Percentiles rank a stretch among this genome's conserved stretches.
These are phyloP conservation scores for Vaccinium darrowii DNA, from an alignment of 148 eudicot genomes.

Conservation along the genomic window DNA sequence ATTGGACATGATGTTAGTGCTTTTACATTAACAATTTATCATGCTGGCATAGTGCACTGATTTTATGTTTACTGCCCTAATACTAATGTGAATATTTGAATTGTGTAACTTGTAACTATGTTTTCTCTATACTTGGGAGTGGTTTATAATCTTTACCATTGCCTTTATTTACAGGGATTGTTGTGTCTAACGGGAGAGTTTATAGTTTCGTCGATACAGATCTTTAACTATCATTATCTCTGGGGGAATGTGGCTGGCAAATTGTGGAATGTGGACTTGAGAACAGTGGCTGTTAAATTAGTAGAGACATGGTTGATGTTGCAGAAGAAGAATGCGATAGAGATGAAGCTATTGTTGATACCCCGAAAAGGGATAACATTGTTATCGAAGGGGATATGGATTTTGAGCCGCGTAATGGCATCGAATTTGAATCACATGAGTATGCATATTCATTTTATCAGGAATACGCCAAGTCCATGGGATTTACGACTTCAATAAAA, in stretches of 20 bases:
- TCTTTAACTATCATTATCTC: background rate
- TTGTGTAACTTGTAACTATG: background rate
- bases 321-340: slow-evolving; percentile 22
- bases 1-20: background rate
- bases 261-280: background rate
- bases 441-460: slow-evolving; percentile 53
- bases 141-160: background rate
- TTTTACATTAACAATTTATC: background rate
- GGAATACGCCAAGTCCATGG: slow-evolving; percentile 53
- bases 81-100: background rate
- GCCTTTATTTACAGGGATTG: background rate
- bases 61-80: background rate
- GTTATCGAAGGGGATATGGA: slow-evolving; percentile 33
- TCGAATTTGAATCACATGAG: slow-evolving; percentile 50
- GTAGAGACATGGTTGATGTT: slow-evolving; percentile 33
- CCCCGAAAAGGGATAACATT: slow-evolving; percentile 14
- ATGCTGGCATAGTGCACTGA: background rate
- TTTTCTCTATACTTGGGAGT: background rate
- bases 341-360: slow-evolving; percentile 24
- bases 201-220: background rate
- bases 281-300: slow-evolving; percentile 21
- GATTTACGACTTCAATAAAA: slow-evolving; percentile 51
- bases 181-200: background rate
- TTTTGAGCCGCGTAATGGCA: slow-evolving; percentile 47
- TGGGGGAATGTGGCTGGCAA: background rate